phyloP scores from a whole-genome alignment of 805 yeast species.

The Monosporozyma solicola region DNA sequence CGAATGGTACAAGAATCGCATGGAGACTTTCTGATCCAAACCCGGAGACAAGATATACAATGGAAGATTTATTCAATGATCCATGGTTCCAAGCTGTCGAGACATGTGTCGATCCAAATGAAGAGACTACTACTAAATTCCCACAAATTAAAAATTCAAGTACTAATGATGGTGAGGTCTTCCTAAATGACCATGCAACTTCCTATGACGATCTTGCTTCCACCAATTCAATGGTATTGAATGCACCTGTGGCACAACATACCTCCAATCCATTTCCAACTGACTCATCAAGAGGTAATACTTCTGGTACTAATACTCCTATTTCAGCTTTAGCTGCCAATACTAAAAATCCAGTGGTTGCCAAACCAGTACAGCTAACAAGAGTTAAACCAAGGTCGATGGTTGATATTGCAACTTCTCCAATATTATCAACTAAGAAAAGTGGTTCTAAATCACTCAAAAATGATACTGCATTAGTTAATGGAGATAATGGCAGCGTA shows the following conservation, averaged over 20 bases:
- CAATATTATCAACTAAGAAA: not conserved
- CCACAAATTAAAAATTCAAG: slow-evolving; percentile 23
- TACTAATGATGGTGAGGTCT: slow-evolving; percentile 6
- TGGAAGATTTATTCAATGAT: slow-evolving; percentile 48
- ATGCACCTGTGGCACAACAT: not conserved
- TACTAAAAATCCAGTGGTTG: not conserved
- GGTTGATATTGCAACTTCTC: slow-evolving; percentile 19
- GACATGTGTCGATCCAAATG: slow-evolving; percentile 38
- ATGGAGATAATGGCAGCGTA: not conserved
- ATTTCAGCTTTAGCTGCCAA: not conserved
- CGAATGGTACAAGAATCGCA: slow-evolving; percentile 59
- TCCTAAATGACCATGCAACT: slow-evolving; percentile 7
- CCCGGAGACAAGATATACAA: slow-evolving; percentile 42
- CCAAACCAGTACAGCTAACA: not conserved
- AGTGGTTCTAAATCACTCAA: not conserved
- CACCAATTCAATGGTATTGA: not conserved
- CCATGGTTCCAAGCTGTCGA: slow-evolving; percentile 56
- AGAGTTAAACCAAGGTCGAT: slow-evolving; percentile 16
- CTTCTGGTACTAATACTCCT: not conserved
- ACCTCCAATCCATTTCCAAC: not conserved
- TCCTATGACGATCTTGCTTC: slow-evolving; percentile 9
- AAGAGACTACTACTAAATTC: slow-evolving; percentile 9
- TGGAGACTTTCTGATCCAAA: slow-evolving; percentile 70
- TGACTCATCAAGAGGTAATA: not conserved
- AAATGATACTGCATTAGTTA: not conserved